Evolutionary conservation across 257 asterid species (phyloP).

Genomic region (Marsdenia floribunda): DNA sequence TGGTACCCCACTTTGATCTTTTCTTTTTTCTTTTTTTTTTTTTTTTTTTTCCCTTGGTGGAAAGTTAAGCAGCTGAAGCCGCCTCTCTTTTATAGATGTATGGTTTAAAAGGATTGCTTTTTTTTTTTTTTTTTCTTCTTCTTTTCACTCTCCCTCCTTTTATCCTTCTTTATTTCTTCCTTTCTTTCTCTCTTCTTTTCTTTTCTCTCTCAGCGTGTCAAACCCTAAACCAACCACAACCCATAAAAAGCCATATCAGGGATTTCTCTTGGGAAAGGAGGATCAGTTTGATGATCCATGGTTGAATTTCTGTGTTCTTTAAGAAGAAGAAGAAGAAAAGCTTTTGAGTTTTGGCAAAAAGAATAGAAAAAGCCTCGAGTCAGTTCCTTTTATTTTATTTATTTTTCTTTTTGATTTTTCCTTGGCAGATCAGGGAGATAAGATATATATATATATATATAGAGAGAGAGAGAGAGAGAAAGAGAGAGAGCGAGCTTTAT

Average conservation of each 20-base stretch:
- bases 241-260: background rate
- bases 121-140: background rate
- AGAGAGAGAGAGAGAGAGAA: background rate
- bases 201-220: background rate
- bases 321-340: background rate
- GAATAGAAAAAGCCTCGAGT: constrained; percentile 8
- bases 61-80: constrained; percentile 41
- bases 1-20: constrained; percentile 62
- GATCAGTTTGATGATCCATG: constrained; percentile 19
- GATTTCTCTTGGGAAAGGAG: constrained; percentile 9
- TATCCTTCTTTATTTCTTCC: background rate
- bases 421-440: constrained; percentile 30
- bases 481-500: constrained; percentile 21
- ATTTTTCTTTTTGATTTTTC: no score
- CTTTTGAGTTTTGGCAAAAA: background rate
- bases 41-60: constrained; percentile 37
- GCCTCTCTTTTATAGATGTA: constrained; percentile 22
- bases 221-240: constrained; percentile 35
- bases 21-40: background rate
- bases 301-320: constrained; percentile 3
- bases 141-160: background rate
- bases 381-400: background rate
- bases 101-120: constrained; percentile 4
- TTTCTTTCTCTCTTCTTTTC: no score
- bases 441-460: no score